phyloP scores from a whole-genome alignment of 1,139 yeast genomes.

The Candida smagusa region DNA sequence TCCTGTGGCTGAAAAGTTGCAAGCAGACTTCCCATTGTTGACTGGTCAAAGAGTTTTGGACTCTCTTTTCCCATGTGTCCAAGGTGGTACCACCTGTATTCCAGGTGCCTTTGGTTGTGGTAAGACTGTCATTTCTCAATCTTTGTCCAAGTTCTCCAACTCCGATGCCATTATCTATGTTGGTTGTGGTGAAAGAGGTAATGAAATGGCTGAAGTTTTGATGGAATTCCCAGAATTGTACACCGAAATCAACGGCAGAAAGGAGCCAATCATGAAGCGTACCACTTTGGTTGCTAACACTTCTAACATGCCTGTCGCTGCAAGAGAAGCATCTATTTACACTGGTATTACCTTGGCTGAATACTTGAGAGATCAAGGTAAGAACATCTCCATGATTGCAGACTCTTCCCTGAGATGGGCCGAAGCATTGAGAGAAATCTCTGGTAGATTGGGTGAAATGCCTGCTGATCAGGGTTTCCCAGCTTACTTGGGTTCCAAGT shows the following conservation, averaged over 20 bases:
- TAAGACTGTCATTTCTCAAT: constrained; percentile 97
- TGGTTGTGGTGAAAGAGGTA: constrained; percentile 95
- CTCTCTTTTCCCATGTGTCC: constrained; percentile 97
- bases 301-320: constrained; percentile 99
- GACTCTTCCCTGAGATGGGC: constrained; percentile 99
- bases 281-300: constrained; percentile 98
- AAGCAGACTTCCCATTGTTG: constrained; percentile 91
- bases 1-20: constrained; percentile 90
- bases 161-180: constrained; percentile 94
- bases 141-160: constrained; percentile 93
- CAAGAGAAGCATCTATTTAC: constrained; percentile 98
- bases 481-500: constrained; percentile 96
- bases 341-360: constrained; percentile 98
- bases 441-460: constrained; percentile 99
- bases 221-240: constrained; percentile 98
- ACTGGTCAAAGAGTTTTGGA: constrained; percentile 99
- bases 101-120: constrained; percentile 99
- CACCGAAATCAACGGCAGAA: constrained; percentile 86
- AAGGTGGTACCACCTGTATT: constrained; percentile 99
- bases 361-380: constrained; percentile 99
- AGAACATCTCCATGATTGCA: constrained; percentile 98
- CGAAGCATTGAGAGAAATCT: constrained; percentile 98
- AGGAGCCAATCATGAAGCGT: constrained; percentile 99
- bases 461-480: constrained; percentile 99
- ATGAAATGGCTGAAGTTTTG: constrained; percentile 98